Evolutionary conservation across 306 rosid genomes (phyloP).

Genomic region (Citrullus mucosospermus): DNA sequence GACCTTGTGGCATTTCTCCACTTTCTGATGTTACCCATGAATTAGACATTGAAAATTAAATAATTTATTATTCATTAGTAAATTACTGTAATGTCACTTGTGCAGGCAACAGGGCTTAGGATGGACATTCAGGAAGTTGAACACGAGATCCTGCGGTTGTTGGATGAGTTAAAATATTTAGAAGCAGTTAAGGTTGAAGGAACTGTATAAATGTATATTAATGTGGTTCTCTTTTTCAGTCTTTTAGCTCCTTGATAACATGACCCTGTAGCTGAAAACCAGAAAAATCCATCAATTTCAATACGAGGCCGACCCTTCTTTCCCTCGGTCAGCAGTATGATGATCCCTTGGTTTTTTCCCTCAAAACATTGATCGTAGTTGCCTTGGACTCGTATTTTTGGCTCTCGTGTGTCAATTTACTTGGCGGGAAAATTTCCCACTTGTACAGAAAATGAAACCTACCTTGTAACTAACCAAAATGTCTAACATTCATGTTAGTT

Average conservation of each 20-base stretch:
- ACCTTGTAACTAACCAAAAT: neutral
- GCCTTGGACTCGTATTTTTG: neutral
- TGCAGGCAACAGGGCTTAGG: conserved; percentile 49
- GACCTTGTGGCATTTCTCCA: neutral
- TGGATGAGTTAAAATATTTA: conserved; percentile 27
- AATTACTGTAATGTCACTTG: neutral
- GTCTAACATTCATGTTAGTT: neutral
- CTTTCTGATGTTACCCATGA: neutral
- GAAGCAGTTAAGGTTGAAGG: conserved; percentile 29
- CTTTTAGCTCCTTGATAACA: neutral
- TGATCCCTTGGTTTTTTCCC: neutral
- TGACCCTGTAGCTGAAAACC: neutral
- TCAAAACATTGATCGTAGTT: neutral
- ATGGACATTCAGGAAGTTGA: conserved; percentile 29
- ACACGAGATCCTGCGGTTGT: conserved; percentile 22
- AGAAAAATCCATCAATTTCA: neutral
- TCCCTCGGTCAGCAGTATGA: neutral
- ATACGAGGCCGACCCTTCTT: neutral
- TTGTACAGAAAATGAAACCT: neutral
- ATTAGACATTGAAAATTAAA: neutral
- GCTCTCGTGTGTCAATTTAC: neutral
- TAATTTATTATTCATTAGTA: neutral
- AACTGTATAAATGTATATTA: conserved; percentile 9
- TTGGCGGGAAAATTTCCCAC: neutral
- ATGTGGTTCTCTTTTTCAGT: neutral